Evolutionary conservation across 371 early-diverging fungal genomes (phyloP).

Genomic region (Rhizopus stolonifer): DNA sequence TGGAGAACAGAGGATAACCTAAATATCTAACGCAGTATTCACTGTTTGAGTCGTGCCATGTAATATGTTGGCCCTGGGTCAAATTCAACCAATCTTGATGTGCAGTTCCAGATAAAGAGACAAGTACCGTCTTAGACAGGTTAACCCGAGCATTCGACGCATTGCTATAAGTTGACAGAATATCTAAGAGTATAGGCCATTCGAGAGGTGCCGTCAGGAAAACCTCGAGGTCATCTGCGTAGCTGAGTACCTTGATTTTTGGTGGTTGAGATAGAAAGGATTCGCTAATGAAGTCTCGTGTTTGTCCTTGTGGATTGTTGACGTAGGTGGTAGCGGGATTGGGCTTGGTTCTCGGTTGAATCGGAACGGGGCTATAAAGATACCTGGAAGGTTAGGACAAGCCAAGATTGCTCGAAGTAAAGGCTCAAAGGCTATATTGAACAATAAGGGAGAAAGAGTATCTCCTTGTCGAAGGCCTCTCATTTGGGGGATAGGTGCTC

Average conservation of each 20-base stretch:
- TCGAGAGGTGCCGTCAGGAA: conserved; percentile 10
- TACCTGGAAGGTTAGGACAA: neutral
- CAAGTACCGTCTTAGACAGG: conserved; percentile 6
- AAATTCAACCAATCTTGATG: neutral
- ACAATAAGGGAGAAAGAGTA: conserved; percentile 13
- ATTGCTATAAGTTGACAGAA: neutral
- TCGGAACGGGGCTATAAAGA: conserved; percentile 7
- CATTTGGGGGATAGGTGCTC: neutral
- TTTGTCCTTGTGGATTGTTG: too few species aligned
- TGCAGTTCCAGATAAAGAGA: conserved; percentile 6
- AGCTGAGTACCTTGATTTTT: conserved; percentile 14
- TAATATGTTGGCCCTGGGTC: neutral
- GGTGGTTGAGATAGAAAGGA: neutral
- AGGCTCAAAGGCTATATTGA: conserved; percentile 21
- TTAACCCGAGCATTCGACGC: conserved; percentile 19
- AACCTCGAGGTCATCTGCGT: conserved; percentile 22
- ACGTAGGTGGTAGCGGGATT: neutral
- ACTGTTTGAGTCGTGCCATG: neutral
- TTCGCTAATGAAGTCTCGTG: neutral
- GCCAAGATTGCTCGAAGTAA: neutral
- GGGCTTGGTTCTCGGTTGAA: conserved; percentile 6
- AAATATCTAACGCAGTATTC: neutral
- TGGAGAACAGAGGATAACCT: conserved; percentile 13
- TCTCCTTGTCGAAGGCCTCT: conserved; percentile 18
- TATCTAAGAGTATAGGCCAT: neutral